These are phyloP conservation scores for Aspergillus felis DNA, from an alignment of 2,329 filamentous ascomycete genomes.

Conservation along the genomic window DNA sequence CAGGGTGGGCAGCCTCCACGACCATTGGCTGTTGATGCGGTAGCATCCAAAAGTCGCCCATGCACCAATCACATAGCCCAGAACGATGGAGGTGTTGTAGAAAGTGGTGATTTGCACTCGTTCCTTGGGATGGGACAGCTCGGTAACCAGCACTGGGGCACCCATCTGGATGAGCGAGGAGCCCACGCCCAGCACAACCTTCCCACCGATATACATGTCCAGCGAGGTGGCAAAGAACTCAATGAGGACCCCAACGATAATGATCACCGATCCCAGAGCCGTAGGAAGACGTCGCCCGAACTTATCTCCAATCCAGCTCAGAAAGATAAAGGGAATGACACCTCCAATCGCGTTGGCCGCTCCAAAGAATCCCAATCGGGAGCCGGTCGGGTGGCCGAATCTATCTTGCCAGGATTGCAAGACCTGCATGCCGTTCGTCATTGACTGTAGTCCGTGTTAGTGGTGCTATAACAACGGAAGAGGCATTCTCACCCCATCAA, in stretches of 20 bases:
- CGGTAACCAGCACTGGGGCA: conserved; percentile 43
- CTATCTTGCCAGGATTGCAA: conserved; percentile 41
- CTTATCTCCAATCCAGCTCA: conserved; percentile 18
- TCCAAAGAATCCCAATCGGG: conserved; percentile 21
- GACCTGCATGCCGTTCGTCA: conserved; percentile 49
- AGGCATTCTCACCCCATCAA: conserved; percentile 36
- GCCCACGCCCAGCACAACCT: conserved; percentile 23
- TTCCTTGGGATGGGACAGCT: conserved; percentile 40
- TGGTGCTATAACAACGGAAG: conserved; percentile 3
- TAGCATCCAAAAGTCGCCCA: conserved; percentile 37
- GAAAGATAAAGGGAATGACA: conserved; percentile 19
- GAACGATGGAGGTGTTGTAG: conserved; percentile 41
- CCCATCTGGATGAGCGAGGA: conserved; percentile 36
- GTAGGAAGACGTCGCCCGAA: conserved; percentile 19
- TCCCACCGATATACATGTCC: conserved; percentile 22
- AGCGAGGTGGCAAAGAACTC: conserved; percentile 24
- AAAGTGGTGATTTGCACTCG: conserved; percentile 38
- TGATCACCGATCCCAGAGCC: conserved; percentile 35
- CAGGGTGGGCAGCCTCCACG: conserved; percentile 52
- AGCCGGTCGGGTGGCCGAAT: conserved; percentile 20
- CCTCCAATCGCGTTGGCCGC: conserved; percentile 21
- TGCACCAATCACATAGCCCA: conserved; percentile 38
- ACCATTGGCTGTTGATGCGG: conserved; percentile 37
- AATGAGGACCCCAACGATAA: conserved; percentile 23
- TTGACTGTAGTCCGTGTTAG: conserved; percentile 28